Base-by-base conservation (phyloP, 140 eudicot species). In the Flaveria floridana region DNA sequence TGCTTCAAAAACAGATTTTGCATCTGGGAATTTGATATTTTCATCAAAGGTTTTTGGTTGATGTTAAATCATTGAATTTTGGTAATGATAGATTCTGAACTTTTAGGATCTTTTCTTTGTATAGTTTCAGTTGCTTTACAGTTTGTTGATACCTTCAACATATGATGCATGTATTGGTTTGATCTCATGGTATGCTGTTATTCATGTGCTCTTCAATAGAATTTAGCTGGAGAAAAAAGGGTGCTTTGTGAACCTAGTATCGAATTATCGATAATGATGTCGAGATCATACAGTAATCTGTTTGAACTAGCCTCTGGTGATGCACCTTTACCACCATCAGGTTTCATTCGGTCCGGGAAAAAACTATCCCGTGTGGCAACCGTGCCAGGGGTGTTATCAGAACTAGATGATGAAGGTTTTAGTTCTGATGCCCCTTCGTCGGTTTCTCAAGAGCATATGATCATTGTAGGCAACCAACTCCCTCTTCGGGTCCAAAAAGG, bases 371-470 rank as follows among this genome's bases (percentile, higher is more conserved):
- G 97, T 18, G 96, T 92, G 19, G 96, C 94, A 39, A 92, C 97
- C 15, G 95, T 87, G 26, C 80, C 96, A 0, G 97, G 97, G 74
- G 86, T 87, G 8, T 68, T 92, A 57, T 84, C 95, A 11, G 97
- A 92, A 76, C 72, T 92, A 25, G 97, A 92, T 39, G 97, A 92
- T 67, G 97, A 89, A 72, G 89, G 90, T 71, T 83, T 82, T 21
- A 83, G 91, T 55, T 92, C 97, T 15, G 97, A 92, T 75, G 95
- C 90, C 71, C 96, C 96, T n/a, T 92, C 97, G 28, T 87, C 97
- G 20, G 72, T 89, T 57, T 63, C 85, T 65, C 91, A 89, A 77
- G 97, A 91, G 55, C 89, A 94, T 15, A 89, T 92, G 88, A 89
- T 92, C 65, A 89, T 92, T 4, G 97, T 92, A 2, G 96, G 96